Percentiles rank a stretch among this genome's conserved stretches.
Evolutionary conservation across 1,284 basidiomycete species (phyloP).

Genomic region (Leucoagaricus sp.): DNA sequence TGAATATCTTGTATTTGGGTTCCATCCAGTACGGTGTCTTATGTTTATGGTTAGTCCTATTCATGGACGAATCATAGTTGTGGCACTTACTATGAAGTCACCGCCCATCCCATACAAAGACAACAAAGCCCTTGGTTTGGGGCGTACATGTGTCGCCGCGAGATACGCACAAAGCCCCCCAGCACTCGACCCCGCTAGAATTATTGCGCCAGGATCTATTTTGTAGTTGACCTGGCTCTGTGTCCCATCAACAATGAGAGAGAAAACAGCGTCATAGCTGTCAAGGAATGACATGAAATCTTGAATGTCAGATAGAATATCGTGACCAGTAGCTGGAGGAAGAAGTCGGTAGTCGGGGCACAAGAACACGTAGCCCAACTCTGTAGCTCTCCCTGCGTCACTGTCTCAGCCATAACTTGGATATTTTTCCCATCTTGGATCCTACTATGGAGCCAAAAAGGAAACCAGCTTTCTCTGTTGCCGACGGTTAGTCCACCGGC

Average conservation of each 20-base stretch:
- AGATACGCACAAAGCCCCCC: conserved; percentile 68
- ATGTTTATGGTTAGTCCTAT: conserved; percentile 6
- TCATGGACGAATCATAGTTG: not conserved
- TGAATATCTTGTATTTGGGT: conserved; percentile 38
- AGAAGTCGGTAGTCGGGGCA: conserved; percentile 63
- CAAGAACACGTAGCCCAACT: conserved; percentile 54
- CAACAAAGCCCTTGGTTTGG: conserved; percentile 54
- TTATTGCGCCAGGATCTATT: conserved; percentile 47
- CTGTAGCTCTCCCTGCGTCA: conserved; percentile 41
- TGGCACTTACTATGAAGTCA: conserved; percentile 50
- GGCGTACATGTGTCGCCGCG: conserved; percentile 51
- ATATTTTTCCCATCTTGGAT: too few species aligned
- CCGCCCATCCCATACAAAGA: conserved; percentile 68
- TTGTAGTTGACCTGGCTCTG: conserved; percentile 21
- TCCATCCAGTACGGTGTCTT: conserved; percentile 39
- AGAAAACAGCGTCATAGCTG: conserved; percentile 10
- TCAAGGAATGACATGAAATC: conserved; percentile 53
- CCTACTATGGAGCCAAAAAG: conserved; percentile 59
- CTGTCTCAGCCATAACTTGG: not conserved
- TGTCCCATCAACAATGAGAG: not conserved
- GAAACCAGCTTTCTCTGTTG: conserved; percentile 59
- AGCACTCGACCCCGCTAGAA: conserved; percentile 59
- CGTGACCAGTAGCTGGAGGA: conserved; percentile 56
- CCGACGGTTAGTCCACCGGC: conserved; percentile 64
- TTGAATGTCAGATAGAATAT: conserved; percentile 55